Evolutionary conservation across 23 red algal species (phyloP).

Genomic region (Agarophyton chilense): DNA sequence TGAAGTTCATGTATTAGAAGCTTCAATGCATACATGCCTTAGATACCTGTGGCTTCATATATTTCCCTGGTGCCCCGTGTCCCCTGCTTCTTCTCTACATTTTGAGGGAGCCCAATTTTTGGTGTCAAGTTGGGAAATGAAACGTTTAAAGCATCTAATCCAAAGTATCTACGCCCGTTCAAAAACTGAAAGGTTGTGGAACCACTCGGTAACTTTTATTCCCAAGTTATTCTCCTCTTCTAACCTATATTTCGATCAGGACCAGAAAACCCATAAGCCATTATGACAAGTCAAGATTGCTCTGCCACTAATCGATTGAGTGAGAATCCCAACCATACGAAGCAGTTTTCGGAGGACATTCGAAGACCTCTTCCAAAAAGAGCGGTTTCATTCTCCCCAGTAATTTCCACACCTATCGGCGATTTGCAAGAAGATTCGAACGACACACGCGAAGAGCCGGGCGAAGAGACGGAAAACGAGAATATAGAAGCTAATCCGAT

Average conservation of each 20-base stretch:
- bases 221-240: not conserved
- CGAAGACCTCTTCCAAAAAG: constrained; percentile 14
- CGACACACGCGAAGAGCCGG: not conserved
- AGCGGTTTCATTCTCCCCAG: constrained; percentile 8
- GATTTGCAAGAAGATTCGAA: constrained; percentile 1
- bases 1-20: too few species aligned
- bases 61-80: not conserved
- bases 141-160: not conserved
- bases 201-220: not conserved
- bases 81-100: not conserved
- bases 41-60: not conserved
- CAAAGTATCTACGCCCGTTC: not conserved
- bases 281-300: constrained; percentile 1
- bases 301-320: not conserved
- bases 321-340: not conserved
- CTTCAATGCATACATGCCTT: not conserved
- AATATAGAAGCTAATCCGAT: not conserved
- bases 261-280: not conserved
- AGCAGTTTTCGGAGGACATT: not conserved
- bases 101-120: not conserved
- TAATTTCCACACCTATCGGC: constrained; percentile 6
- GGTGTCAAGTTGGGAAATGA: not conserved
- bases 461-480: not conserved
- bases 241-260: not conserved
- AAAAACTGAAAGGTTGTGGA: not conserved